These are phyloP conservation scores for Fusarium nurragi DNA, from an alignment of 2,329 filamentous ascomycete genomes.

Conservation along the genomic window DNA sequence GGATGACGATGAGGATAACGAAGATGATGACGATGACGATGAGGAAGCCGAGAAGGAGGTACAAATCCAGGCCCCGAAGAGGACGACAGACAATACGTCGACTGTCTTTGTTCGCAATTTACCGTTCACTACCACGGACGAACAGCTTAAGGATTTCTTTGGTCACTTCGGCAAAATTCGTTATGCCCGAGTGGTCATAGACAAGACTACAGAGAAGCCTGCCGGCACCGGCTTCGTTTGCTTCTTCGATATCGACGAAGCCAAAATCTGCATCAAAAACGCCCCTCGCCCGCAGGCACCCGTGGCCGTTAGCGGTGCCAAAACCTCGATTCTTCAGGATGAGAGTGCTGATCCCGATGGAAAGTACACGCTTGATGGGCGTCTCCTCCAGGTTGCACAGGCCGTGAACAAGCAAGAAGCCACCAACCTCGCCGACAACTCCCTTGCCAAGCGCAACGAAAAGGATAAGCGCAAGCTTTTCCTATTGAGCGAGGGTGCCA, in stretches of 20 bases:
- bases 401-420: constrained; percentile 89
- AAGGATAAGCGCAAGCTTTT: constrained; percentile 92
- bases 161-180: constrained; percentile 85
- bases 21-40: constrained; percentile 48
- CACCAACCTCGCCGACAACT: constrained; percentile 75
- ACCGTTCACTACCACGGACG: constrained; percentile 87
- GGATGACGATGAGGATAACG: constrained; percentile 60
- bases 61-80: constrained; percentile 42
- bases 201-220: constrained; percentile 83
- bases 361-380: constrained; percentile 88
- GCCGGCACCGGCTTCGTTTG: constrained; percentile 95
- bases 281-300: constrained; percentile 69
- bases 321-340: constrained; percentile 88
- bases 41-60: constrained; percentile 57
- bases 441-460: constrained; percentile 70
- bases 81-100: constrained; percentile 66
- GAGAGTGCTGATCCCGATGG: constrained; percentile 83
- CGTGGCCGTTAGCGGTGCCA: constrained; percentile 56
- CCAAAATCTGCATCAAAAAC: constrained; percentile 76
- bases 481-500: constrained; percentile 85
- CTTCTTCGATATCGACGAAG: constrained; percentile 82
- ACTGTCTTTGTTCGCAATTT: constrained; percentile 95
- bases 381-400: constrained; percentile 82
- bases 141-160: constrained; percentile 85
- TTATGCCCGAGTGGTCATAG: constrained; percentile 91